Conservation (phyloP, 1,284 basidiomycete genomes). For the Marasmius fiardii region DNA sequence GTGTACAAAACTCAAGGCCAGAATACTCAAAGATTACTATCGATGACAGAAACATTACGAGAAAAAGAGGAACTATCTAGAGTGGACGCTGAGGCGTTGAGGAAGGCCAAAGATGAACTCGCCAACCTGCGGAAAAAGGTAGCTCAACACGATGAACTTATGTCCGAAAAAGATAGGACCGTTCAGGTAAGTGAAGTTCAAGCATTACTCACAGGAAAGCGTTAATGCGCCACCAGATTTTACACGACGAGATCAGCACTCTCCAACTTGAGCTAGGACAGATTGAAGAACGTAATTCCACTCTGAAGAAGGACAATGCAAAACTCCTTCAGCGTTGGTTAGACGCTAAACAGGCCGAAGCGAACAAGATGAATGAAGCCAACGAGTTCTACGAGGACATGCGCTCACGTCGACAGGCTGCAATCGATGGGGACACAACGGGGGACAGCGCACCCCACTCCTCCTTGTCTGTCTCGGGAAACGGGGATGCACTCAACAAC, state of each 20-base stretch:
- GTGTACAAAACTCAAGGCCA: constrained; percentile 97
- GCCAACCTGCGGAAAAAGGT: constrained; percentile 69
- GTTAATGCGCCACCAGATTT: constrained; percentile 51
- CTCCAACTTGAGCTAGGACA: constrained; percentile 88
- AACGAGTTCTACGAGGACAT: constrained; percentile 83
- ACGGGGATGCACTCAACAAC: constrained; percentile 56
- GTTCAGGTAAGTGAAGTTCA: constrained; percentile 73
- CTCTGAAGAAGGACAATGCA: constrained; percentile 89
- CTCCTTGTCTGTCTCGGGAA: constrained; percentile 56
- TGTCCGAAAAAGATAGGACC: constrained; percentile 85
- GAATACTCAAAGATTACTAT: constrained; percentile 88
- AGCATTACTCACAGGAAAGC: constrained; percentile 7
- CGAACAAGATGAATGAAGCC: constrained; percentile 92
- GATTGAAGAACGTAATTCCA: constrained; percentile 83
- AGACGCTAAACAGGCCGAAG: constrained; percentile 91
- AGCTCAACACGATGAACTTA: constrained; percentile 81
- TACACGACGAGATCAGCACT: constrained; percentile 93
- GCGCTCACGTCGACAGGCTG: constrained; percentile 63
- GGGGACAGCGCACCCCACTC: constrained; percentile 24
- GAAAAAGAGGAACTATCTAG: constrained; percentile 86
- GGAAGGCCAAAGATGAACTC: constrained; percentile 73
- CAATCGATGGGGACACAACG: constrained; percentile 35
- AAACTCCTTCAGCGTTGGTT: constrained; percentile 93
- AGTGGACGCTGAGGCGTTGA: constrained; percentile 72
- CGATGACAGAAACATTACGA: constrained; percentile 91